These are phyloP conservation scores for Lecanicillium sp. DNA, from an alignment of 2,329 filamentous ascomycete species.

Conservation along the genomic window DNA sequence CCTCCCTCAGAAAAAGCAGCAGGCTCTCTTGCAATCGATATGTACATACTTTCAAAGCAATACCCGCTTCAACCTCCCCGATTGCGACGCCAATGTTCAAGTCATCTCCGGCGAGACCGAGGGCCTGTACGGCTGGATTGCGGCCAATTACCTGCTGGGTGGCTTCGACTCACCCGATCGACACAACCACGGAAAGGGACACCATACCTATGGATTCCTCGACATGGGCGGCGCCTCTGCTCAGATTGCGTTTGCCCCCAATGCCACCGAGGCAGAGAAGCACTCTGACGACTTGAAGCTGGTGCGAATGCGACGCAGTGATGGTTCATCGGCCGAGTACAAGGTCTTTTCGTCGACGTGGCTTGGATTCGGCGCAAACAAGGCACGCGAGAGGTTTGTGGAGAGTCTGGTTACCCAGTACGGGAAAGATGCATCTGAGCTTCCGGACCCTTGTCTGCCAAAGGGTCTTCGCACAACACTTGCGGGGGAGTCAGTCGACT, in stretches of 20 bases:
- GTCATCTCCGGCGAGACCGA: constrained; percentile 95
- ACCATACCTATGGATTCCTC: constrained; percentile 93
- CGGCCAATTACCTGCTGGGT: constrained; percentile 88
- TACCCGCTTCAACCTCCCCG: constrained; percentile 78
- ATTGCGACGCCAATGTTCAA: constrained; percentile 83
- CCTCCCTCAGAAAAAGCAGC: constrained; percentile 65
- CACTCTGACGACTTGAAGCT: constrained; percentile 86
- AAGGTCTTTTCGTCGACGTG: constrained; percentile 92
- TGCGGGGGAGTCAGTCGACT: constrained; percentile 52
- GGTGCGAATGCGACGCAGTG: constrained; percentile 73
- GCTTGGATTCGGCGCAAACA: constrained; percentile 95
- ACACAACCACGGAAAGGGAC: constrained; percentile 75
- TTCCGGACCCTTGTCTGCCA: constrained; percentile 89
- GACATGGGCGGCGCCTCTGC: constrained; percentile 98
- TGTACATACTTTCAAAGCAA: constrained; percentile 74
- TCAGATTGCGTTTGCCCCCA: constrained; percentile 96
- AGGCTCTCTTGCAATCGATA: constrained; percentile 64
- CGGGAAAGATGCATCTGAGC: constrained; percentile 50
- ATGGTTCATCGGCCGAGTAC: constrained; percentile 72
- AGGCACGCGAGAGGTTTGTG: constrained; percentile 82
- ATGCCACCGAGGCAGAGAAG: constrained; percentile 79
- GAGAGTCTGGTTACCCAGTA: constrained; percentile 63
- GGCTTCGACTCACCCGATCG: constrained; percentile 73
- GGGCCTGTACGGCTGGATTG: constrained; percentile 94
- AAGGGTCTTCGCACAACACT: constrained; percentile 64